These are phyloP conservation scores for Psidium friedrichsthalianum DNA, from an alignment of 345 rosid genomes.

Conservation along the genomic window DNA sequence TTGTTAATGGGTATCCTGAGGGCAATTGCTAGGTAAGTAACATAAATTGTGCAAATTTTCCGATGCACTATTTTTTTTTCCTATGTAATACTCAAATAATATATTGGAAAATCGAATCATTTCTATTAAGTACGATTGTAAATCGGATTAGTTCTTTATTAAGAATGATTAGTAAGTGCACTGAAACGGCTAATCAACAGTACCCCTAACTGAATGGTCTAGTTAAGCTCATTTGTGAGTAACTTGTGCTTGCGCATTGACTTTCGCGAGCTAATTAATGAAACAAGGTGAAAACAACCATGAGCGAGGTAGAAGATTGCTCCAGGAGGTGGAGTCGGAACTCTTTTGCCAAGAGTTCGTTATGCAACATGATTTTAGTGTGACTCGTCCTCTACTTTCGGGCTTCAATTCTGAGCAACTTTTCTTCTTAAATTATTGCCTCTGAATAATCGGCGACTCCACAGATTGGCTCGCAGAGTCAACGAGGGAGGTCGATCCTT, in stretches of 20 bases:
- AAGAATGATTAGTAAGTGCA: neutral
- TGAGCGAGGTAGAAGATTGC: neutral
- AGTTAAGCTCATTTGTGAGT: neutral
- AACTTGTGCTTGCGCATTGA: neutral
- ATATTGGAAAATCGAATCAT: neutral
- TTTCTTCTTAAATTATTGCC: neutral
- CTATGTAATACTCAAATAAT: neutral
- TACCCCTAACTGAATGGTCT: neutral
- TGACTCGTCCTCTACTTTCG: too few relatives aligned
- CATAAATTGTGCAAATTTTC: neutral
- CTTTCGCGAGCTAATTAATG: neutral
- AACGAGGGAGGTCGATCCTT: neutral
- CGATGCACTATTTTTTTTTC: neutral
- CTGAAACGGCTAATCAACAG: neutral
- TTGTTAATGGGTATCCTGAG: neutral
- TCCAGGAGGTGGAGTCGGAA: neutral
- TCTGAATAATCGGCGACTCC: neutral
- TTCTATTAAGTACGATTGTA: neutral
- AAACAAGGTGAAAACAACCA: neutral
- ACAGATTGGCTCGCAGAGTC: neutral
- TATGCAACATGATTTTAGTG: neutral
- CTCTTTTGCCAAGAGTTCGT: neutral
- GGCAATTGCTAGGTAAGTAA: neutral
- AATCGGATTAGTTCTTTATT: neutral
- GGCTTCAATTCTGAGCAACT: neutral